These are phyloP conservation scores for Candida freyschussii DNA, from an alignment of 1,139 yeast genomes.

Conservation along the genomic window DNA sequence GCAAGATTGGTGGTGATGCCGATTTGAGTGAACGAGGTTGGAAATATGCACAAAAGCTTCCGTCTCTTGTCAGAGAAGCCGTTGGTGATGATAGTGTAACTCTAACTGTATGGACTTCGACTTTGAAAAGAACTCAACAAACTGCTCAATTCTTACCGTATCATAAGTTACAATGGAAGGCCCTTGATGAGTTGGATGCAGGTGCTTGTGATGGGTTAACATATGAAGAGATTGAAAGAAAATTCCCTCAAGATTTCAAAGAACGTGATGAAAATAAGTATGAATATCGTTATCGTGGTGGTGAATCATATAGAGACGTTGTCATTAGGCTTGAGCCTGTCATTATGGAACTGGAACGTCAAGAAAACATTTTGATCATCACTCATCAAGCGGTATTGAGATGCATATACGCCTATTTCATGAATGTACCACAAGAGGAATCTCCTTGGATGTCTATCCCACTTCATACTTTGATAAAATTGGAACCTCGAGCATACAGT, in stretches of 20 bases:
- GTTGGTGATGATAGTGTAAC: constrained; percentile 71
- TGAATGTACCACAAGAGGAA: constrained; percentile 97
- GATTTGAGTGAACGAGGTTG: constrained; percentile 81
- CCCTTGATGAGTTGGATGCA: constrained; percentile 94
- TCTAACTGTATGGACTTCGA: constrained; percentile 94
- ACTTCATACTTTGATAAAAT: constrained; percentile 83
- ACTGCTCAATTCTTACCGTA: constrained; percentile 83
- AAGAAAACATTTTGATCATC: constrained; percentile 89
- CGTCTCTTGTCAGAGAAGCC: constrained; percentile 68
- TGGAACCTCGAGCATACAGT: constrained; percentile 91
- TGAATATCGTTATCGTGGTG: constrained; percentile 94
- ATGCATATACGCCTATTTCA: constrained; percentile 94
- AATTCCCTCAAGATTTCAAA: constrained; percentile 89
- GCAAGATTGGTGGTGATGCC: constrained; percentile 96
- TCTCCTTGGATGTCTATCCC: constrained; percentile 99
- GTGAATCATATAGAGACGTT: constrained; percentile 94
- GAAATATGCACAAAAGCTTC: constrained; percentile 78
- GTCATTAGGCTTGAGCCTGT: constrained; percentile 93
- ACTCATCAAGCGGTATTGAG: constrained; percentile 97
- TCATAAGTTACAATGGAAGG: constrained; percentile 90
- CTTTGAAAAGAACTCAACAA: constrained; percentile 86
- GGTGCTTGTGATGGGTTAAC: constrained; percentile 97
- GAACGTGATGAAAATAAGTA: constrained; percentile 96
- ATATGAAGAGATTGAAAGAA: constrained; percentile 76
- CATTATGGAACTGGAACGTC: constrained; percentile 96